Conservation (phyloP, 2,329 filamentous ascomycete genomes). For the Botryosphaeria agaves region DNA sequence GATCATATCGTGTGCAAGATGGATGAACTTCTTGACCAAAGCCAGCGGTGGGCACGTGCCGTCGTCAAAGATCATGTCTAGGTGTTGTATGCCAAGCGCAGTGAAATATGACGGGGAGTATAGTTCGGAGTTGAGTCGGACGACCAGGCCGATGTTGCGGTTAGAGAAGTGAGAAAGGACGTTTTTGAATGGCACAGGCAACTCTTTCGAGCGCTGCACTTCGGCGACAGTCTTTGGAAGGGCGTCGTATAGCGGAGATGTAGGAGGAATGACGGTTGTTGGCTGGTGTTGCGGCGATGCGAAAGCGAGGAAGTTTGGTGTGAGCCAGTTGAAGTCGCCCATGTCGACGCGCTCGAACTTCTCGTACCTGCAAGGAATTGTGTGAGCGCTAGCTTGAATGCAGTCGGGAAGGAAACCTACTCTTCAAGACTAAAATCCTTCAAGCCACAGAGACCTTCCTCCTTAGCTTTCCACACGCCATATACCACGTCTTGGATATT, state of each 20-base stretch:
- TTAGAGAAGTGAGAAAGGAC: conserved; percentile 79
- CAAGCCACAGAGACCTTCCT: conserved; percentile 77
- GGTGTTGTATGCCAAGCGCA: conserved; percentile 79
- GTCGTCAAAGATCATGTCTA: conserved; percentile 99
- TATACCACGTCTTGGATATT: conserved; percentile 97
- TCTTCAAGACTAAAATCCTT: conserved; percentile 93
- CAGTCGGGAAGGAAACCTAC: conserved; percentile 22
- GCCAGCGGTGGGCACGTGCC: conserved; percentile 82
- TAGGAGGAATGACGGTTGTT: conserved; percentile 51
- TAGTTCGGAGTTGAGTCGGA: conserved; percentile 84
- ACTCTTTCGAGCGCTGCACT: conserved; percentile 48
- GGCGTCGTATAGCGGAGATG: conserved; percentile 54
- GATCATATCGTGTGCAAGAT: conserved; percentile 87
- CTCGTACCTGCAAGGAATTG: conserved; percentile 46
- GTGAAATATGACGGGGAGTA: conserved; percentile 98
- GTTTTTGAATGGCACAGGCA: conserved; percentile 88
- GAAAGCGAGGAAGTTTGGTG: conserved; percentile 86
- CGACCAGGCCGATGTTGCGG: conserved; percentile 79
- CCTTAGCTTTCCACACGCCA: conserved; percentile 96
- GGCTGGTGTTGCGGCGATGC: conserved; percentile 81
- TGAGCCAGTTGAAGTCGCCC: conserved; percentile 99
- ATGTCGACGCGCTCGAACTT: conserved; percentile 90
- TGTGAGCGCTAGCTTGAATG: not conserved
- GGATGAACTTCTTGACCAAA: conserved; percentile 89
- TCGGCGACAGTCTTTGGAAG: conserved; percentile 63